These are phyloP conservation scores for Nakazawaea sp. DNA, from an alignment of 805 yeast species.

Conservation along the genomic window DNA sequence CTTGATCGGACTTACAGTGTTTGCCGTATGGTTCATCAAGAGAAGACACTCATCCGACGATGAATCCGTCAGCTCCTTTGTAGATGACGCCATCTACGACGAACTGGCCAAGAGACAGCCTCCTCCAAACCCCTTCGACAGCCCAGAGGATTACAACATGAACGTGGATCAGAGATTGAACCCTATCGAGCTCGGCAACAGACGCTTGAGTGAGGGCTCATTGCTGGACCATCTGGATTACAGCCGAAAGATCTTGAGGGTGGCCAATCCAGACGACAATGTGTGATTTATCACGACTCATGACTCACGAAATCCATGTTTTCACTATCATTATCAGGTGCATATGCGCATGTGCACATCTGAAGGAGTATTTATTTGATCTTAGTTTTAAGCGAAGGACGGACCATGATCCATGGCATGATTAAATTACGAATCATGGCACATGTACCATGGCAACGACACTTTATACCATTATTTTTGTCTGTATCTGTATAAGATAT, in stretches of 20 bases:
- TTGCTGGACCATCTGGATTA: conserved; percentile 83
- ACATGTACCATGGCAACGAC: too few species aligned
- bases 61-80: conserved; percentile 28
- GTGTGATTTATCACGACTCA: conserved; percentile 16
- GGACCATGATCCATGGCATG: too few species aligned
- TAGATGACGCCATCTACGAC: conserved; percentile 50
- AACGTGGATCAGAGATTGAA: conserved; percentile 57
- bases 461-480: too few species aligned
- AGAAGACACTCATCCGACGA: conserved; percentile 26
- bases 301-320: too few species aligned
- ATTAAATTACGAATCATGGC: too few species aligned
- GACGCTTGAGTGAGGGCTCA: conserved; percentile 80
- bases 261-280: conserved; percentile 79
- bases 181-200: conserved; percentile 74
- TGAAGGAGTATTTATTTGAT: too few species aligned
- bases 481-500: too few species aligned
- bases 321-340: too few species aligned
- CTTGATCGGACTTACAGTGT: conserved; percentile 20
- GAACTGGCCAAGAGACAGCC: conserved; percentile 48
- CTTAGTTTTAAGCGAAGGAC: too few species aligned
- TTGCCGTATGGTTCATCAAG: conserved; percentile 28
- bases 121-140: conserved; percentile 52
- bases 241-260: conserved; percentile 72
- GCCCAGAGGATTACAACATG: conserved; percentile 43
- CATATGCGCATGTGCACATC: background rate